Evolutionary conservation across 2,329 filamentous ascomycete genomes (phyloP).

Genomic region (Trichoderma semiorbis): DNA sequence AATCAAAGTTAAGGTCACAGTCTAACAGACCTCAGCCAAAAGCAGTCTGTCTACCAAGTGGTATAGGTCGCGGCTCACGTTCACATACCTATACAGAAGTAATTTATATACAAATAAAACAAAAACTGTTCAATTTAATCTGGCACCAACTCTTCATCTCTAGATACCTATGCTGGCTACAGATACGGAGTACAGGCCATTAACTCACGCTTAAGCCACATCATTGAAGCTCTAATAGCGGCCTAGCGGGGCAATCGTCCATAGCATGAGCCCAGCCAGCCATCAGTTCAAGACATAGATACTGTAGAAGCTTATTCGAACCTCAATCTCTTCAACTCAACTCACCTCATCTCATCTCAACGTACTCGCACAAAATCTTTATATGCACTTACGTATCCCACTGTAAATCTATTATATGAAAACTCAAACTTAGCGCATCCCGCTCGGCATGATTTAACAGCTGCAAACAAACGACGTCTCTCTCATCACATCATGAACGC

Average conservation of each 20-base stretch:
- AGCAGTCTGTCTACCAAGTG: background rate
- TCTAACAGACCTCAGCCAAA: background rate
- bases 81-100: background rate
- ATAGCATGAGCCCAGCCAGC: too few species aligned
- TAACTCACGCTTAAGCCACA: background rate
- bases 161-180: background rate
- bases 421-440: background rate
- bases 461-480: background rate
- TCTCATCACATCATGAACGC: background rate
- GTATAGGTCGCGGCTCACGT: background rate
- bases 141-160: background rate
- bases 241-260: background rate
- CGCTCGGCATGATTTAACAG: background rate
- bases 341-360: background rate
- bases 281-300: background rate
- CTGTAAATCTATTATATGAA: background rate
- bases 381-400: background rate
- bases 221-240: background rate
- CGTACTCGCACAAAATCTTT: background rate
- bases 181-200: background rate
- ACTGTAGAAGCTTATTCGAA: background rate
- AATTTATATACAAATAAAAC: background rate
- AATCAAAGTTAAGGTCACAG: background rate
- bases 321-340: background rate
- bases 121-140: background rate